Base-by-base conservation (phyloP, 164 flowering plant genomes). In the Umbellularia californica region DNA sequence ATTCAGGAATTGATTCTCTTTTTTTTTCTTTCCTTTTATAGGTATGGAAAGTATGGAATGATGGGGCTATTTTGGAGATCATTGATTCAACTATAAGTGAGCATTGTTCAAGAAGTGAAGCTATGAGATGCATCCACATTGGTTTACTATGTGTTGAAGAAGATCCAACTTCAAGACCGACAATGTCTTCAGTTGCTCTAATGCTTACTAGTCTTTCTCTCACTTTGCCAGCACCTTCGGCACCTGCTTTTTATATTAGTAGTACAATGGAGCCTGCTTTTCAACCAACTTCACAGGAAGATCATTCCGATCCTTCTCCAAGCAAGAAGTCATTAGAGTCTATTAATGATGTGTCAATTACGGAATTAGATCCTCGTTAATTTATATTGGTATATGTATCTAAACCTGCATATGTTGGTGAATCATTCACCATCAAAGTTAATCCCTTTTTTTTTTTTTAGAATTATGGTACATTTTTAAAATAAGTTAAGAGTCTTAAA, bases 141-240 rank as follows among this genome's bases (percentile, higher is more conserved):
- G 82, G 76, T 2, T 58, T 83, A 7, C 41, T 81, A 23, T 79
- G 82, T 52, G 80, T 81, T 58, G 82, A 83, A 67, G 80, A 81
- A 51, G 75, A 74, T 24, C 35, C 58, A 11, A 64, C 24, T 12
- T 72, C 63, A 19, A 75, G 80, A 52, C 83, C 83, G 5, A 81
- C 77, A 7, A 81, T 83, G 85, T 66, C 82, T 19, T 25, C 75
- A 0, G 75, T 83, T 3, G 72, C 71, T 24, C 35, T 70, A 1
- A 75, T 79, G 82, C 79, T 83, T 1, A 73, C 50, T n/a, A 79
- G 80, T 52, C 13, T 5, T 28, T 64, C 77, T 50, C 6, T 79
- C 12, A 23, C 70, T 28, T 75, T 78, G 17, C 80, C 83, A 15
- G 23, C 60, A n/a, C 76, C 79, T 22, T 17, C 22, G 6, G 58